These are phyloP conservation scores for Nakataea oryzae DNA, from an alignment of 2,329 filamentous ascomycete species.

Conservation along the genomic window DNA sequence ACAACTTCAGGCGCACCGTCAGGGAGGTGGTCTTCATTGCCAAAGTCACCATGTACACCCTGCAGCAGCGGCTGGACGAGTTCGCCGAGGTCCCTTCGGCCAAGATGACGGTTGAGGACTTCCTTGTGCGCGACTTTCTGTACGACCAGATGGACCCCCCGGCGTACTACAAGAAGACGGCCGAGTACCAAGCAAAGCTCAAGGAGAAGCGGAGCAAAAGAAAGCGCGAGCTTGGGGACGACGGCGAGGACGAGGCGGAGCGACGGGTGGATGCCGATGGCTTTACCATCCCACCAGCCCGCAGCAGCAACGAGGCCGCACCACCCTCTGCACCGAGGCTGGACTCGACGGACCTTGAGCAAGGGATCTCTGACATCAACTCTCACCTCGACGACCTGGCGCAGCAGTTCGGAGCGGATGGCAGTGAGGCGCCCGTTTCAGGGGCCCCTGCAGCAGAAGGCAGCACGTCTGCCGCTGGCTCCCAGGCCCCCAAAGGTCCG, in stretches of 20 bases:
- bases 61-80: conserved; percentile 83
- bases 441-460: neutral
- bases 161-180: conserved; percentile 59
- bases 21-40: conserved; percentile 97
- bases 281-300: conserved; percentile 51
- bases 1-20: conserved; percentile 89
- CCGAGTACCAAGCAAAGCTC: conserved; percentile 45
- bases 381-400: conserved; percentile 28
- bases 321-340: neutral
- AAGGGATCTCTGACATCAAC: conserved; percentile 9
- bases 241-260: conserved; percentile 1
- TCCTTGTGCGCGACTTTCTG: conserved; percentile 50
- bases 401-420: conserved; percentile 30
- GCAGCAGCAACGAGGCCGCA: conserved; percentile 17
- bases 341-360: conserved; percentile 7
- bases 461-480: neutral
- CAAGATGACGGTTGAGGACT: conserved; percentile 75
- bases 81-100: conserved; percentile 83
- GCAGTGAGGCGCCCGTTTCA: neutral
- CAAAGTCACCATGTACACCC: conserved; percentile 89
- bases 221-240: conserved; percentile 31
- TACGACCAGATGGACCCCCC: conserved; percentile 63
- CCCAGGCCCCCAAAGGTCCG: conserved; percentile 4
- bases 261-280: conserved; percentile 49
- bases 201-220: conserved; percentile 32